Evolutionary conservation across 495 filamentous ascomycete genomes (phyloP).

Genomic region (Polyplosphaeria fusca): DNA sequence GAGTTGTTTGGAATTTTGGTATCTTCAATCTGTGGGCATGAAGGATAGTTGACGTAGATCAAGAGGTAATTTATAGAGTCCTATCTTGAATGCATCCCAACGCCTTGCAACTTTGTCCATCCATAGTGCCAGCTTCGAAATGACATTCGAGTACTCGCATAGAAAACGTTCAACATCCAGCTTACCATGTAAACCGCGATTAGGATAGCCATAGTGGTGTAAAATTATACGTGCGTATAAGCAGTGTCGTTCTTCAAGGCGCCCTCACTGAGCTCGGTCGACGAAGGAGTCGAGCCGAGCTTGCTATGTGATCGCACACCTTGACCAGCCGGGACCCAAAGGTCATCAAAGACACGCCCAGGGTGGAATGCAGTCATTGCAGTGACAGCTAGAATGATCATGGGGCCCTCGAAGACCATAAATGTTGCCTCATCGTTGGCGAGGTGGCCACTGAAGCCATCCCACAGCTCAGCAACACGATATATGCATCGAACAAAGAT

Average conservation of each 20-base stretch:
- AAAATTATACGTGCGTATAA: slow-evolving; percentile 3
- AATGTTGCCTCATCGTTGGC: slow-evolving; percentile 60
- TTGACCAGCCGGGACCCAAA: slow-evolving; percentile 29
- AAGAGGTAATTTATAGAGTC: too few species aligned
- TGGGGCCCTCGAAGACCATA: slow-evolving; percentile 68
- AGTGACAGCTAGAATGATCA: slow-evolving; percentile 56
- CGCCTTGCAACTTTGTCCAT: neutral
- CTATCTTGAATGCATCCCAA: neutral
- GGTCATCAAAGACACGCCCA: slow-evolving; percentile 25
- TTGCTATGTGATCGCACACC: slow-evolving; percentile 8
- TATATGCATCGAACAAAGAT: slow-evolving; percentile 63
- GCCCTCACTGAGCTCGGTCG: slow-evolving; percentile 4
- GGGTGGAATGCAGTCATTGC: slow-evolving; percentile 28
- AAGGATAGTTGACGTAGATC: too few species aligned
- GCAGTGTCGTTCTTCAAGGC: neutral
- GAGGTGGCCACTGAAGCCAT: slow-evolving; percentile 58
- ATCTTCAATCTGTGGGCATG: too few species aligned
- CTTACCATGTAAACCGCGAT: too few species aligned
- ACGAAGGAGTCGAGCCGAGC: neutral
- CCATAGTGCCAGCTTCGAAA: too few species aligned
- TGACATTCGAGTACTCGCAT: too few species aligned
- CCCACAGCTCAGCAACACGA: slow-evolving; percentile 61
- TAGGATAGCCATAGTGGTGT: too few species aligned
- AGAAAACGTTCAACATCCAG: too few species aligned
- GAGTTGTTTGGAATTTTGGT: too few species aligned